Percentiles rank a stretch among this genome's conserved stretches.
Evolutionary conservation across 257 asterid species (phyloP).

Genomic region (Gentiana macrophylla): DNA sequence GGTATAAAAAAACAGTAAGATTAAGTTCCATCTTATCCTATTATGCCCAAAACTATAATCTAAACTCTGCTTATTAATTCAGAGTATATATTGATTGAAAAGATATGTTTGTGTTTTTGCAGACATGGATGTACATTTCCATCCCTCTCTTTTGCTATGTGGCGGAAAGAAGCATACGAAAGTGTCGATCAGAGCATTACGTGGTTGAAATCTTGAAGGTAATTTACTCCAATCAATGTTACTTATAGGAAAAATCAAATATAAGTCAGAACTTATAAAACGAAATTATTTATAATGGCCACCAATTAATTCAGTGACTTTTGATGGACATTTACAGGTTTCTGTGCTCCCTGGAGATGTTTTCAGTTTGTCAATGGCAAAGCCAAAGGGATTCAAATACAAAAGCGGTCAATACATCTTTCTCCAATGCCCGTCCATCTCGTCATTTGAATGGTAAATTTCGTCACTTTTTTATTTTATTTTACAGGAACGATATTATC

Average conservation of each 20-base stretch:
- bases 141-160: constrained; percentile 60
- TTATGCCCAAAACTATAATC: neutral
- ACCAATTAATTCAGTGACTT: neutral
- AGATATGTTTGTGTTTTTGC: constrained; percentile 6
- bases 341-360: constrained; percentile 95
- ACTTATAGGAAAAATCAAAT: neutral
- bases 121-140: constrained; percentile 92
- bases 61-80: neutral
- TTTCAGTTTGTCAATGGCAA: constrained; percentile 71
- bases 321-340: constrained; percentile 40
- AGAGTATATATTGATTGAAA: constrained; percentile 4
- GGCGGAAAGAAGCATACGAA: constrained; percentile 75
- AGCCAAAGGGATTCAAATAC: constrained; percentile 79
- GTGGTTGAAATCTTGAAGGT: constrained; percentile 79
- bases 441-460: constrained; percentile 79
- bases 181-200: constrained; percentile 70
- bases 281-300: no score
- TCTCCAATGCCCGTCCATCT: constrained; percentile 69
- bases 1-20: constrained; percentile 76
- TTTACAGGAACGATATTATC: no score
- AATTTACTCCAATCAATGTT: constrained; percentile 5
- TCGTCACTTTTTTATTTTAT: neutral
- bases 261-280: neutral
- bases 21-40: neutral
- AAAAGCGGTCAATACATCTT: constrained; percentile 87